Evolutionary conservation across 805 yeast genomes (phyloP).

Genomic region (Ogataea angusta): DNA sequence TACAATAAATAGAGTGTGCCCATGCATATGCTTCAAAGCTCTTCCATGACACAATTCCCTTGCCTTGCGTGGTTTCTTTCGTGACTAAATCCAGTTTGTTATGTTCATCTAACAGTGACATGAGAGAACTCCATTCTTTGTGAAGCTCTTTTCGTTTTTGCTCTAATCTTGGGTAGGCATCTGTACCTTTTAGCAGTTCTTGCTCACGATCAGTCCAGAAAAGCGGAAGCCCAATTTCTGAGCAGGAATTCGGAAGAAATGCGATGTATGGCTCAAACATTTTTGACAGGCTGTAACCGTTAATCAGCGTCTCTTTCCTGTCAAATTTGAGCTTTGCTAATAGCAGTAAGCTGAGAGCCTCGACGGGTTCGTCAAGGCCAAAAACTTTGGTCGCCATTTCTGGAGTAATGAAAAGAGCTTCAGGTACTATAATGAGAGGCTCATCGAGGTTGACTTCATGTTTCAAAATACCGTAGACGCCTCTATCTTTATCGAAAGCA

Average conservation of each 20-base stretch:
- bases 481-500: conserved; percentile 27
- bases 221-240: conserved; percentile 55
- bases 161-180: conserved; percentile 54
- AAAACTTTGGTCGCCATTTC: conserved; percentile 33
- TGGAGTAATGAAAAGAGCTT: conserved; percentile 36
- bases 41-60: conserved; percentile 46
- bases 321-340: conserved; percentile 43
- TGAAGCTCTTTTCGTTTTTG: conserved; percentile 43
- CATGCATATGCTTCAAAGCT: conserved; percentile 69
- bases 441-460: conserved; percentile 9
- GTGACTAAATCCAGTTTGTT: too few relatives aligned
- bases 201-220: conserved; percentile 59
- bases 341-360: conserved; percentile 37
- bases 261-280: conserved; percentile 44
- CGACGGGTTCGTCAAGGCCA: conserved; percentile 21
- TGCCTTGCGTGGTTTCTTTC: neutral
- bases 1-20: conserved; percentile 66
- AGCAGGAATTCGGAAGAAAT: conserved; percentile 41
- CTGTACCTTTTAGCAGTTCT: conserved; percentile 59
- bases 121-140: conserved; percentile 54
- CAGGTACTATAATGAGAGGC: conserved; percentile 38
- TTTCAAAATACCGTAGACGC: conserved; percentile 34
- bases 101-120: conserved; percentile 4
- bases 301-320: conserved; percentile 14
- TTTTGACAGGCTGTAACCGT: conserved; percentile 22